Evolutionary conservation across 192 early-diverging fungal genomes (phyloP).

Genomic region (Coemansia sp.): DNA sequence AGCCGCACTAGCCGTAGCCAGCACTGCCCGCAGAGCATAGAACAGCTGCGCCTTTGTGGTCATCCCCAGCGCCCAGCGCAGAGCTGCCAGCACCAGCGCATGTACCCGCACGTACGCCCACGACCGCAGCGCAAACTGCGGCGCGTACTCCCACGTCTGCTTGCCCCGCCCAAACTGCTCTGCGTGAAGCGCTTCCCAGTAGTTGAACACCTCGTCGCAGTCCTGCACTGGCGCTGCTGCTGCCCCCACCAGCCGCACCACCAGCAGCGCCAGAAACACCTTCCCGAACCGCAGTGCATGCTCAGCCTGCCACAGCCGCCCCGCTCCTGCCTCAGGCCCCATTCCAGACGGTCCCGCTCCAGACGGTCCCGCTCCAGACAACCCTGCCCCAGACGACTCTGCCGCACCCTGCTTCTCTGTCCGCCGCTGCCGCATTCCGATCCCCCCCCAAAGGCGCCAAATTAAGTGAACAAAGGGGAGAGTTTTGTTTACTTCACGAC

Average conservation of each 20-base stretch:
- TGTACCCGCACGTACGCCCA: constrained; percentile 73
- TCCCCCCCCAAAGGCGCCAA: no score
- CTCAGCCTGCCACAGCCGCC: no score
- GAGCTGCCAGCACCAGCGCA: constrained; percentile 40
- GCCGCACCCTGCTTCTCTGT: no score
- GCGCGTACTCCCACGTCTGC: constrained; percentile 97
- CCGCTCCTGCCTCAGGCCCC: no score
- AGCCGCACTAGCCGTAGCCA: constrained; percentile 57
- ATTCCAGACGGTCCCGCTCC: no score
- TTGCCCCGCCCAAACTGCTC: constrained; percentile 76
- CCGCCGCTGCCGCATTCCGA: no score
- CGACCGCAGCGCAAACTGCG: constrained; percentile 79
- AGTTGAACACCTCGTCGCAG: constrained; percentile 81
- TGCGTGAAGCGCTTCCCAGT: constrained; percentile 93
- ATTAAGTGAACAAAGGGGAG: no score
- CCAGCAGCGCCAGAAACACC: constrained; percentile 11
- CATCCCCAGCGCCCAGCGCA: constrained; percentile 42
- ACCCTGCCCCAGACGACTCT: no score
- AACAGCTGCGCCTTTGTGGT: constrained; percentile 55
- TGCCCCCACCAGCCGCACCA: constrained; percentile 26
- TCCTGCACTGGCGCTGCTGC: constrained; percentile 37
- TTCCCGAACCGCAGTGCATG: no score
- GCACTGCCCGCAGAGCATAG: constrained; percentile 59
- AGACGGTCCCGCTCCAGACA: no score
- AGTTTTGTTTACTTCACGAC: no score